Evolutionary conservation across 2,329 filamentous ascomycete species (phyloP).

Genomic region (Hypocrella siamensis): DNA sequence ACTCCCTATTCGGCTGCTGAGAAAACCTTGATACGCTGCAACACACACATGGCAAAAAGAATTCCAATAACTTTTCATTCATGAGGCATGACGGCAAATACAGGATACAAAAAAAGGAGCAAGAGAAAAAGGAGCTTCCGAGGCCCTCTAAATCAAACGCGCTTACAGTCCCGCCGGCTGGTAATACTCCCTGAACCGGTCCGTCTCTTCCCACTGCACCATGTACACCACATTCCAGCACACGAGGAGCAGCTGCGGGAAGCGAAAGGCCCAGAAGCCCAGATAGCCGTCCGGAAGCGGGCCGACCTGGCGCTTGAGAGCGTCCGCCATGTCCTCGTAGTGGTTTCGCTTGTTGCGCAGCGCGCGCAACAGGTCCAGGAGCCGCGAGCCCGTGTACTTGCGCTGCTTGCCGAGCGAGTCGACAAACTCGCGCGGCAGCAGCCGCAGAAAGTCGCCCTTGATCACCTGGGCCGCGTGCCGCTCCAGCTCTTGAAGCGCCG

Average conservation of each 20-base stretch:
- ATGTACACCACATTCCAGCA: conserved; percentile 64
- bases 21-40: too few relatives aligned
- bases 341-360: conserved; percentile 95
- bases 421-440: conserved; percentile 66
- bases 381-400: conserved; percentile 73
- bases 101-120: background rate
- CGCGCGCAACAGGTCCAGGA: conserved; percentile 78
- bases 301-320: conserved; percentile 55
- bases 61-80: background rate
- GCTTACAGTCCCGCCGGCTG: conserved; percentile 23
- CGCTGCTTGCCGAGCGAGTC: conserved; percentile 85
- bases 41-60: background rate
- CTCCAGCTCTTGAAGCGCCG: conserved; percentile 46
- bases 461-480: conserved; percentile 34
- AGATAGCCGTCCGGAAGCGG: conserved; percentile 67
- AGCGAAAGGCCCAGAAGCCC: conserved; percentile 65
- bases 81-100: background rate
- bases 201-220: conserved; percentile 44
- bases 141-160: background rate
- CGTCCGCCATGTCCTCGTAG: conserved; percentile 86
- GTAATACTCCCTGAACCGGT: conserved; percentile 61
- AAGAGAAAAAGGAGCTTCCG: background rate
- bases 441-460: conserved; percentile 61
- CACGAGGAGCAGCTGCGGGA: conserved; percentile 61
- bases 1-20: too few relatives aligned